phyloP scores from a whole-genome alignment of 2,329 filamentous ascomycete species.

The Xylaria sp. region DNA sequence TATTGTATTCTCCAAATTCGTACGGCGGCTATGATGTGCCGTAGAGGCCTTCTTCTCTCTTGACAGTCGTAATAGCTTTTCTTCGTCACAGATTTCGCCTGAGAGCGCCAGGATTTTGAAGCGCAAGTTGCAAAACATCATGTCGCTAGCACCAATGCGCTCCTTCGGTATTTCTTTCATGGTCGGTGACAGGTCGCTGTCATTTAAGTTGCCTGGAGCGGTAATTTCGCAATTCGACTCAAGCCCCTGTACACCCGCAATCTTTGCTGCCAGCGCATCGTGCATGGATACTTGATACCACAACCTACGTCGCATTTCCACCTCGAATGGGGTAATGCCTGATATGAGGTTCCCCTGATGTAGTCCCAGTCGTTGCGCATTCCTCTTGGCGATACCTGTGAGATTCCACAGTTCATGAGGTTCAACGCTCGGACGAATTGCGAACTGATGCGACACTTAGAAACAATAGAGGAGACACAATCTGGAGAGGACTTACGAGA shows the following conservation, averaged over 20 bases:
- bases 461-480: neutral
- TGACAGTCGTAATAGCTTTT: neutral
- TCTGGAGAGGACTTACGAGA: conserved; percentile 12
- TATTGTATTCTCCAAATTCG: neutral
- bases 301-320: conserved; percentile 15
- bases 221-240: conserved; percentile 8
- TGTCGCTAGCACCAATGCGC: conserved; percentile 13
- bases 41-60: neutral
- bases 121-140: conserved; percentile 22
- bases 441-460: conserved; percentile 5
- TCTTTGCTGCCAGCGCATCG: conserved; percentile 7
- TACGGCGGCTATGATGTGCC: neutral
- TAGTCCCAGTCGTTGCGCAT: conserved; percentile 15
- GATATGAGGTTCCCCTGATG: conserved; percentile 10
- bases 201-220: conserved; percentile 15
- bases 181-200: conserved; percentile 10
- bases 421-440: conserved; percentile 4
- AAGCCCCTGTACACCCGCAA: conserved; percentile 1
- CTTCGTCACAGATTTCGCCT: neutral
- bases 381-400: conserved; percentile 16
- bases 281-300: conserved; percentile 12
- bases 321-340: conserved; percentile 9
- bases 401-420: conserved; percentile 21
- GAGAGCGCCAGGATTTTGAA: conserved; percentile 12
- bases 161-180: conserved; percentile 9